Percentiles rank a stretch among this genome's conserved stretches.
Evolutionary conservation across 768 basidiomycete species (phyloP).

Genomic region (Pleurotus pulmonarius): DNA sequence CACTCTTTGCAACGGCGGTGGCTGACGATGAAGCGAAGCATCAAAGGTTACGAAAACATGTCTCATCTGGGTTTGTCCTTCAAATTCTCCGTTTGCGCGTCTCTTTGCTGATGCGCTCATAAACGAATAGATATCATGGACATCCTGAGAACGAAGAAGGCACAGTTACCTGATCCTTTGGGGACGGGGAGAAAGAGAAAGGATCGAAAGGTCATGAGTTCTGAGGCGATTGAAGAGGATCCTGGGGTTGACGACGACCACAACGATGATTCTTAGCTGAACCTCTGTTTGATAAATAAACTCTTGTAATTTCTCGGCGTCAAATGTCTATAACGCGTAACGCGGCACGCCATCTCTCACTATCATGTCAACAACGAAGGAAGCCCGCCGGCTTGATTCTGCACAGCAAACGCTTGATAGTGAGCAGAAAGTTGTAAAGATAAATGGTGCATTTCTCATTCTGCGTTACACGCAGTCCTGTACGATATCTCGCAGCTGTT

Average conservation of each 20-base stretch:
- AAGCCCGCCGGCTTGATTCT: conserved; percentile 56
- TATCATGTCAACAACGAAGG: conserved; percentile 25
- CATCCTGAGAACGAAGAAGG: conserved; percentile 72
- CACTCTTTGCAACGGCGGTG: conserved; percentile 78
- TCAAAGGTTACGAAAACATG: conserved; percentile 80
- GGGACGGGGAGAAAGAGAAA: conserved; percentile 29
- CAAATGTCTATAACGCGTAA: too few relatives aligned
- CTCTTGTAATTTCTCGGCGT: too few relatives aligned
- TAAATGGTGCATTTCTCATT: too few relatives aligned
- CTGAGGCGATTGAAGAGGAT: conserved; percentile 41
- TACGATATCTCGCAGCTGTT: conserved; percentile 86
- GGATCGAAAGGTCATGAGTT: conserved; percentile 51
- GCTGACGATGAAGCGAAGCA: conserved; percentile 72
- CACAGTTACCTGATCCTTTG: conserved; percentile 41
- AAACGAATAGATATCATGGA: conserved; percentile 69
- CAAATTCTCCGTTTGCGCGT: neutral
- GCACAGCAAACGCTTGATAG: conserved; percentile 72
- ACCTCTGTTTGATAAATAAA: too few relatives aligned
- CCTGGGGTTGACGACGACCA: neutral
- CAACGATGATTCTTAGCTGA: neutral
- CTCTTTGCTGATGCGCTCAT: conserved; percentile 4
- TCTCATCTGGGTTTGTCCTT: conserved; percentile 58
- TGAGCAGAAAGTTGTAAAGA: conserved; percentile 27
- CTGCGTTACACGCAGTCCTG: conserved; percentile 47
- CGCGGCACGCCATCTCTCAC: too few relatives aligned